A percentile compares a stretch with the other conserved stretches of the same genome.
Conservation (phyloP, 495 filamentous ascomycete species). For the Pseudomonodictys pantanalensis region DNA sequence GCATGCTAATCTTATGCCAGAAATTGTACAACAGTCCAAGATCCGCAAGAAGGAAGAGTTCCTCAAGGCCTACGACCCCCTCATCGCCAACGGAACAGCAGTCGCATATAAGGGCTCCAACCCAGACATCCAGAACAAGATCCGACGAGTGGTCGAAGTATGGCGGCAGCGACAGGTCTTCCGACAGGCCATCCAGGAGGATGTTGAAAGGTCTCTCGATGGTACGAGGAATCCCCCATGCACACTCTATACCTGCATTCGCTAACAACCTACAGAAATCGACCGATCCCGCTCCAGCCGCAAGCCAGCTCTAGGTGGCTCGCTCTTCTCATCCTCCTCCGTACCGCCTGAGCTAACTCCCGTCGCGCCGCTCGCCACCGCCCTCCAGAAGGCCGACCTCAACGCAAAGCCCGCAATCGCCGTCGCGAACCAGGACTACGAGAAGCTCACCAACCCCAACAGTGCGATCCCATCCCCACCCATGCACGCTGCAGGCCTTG, state of each 20-base stretch:
- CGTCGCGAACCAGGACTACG: slow-evolving; percentile 73
- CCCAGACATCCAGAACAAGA: slow-evolving; percentile 78
- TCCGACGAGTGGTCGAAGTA: slow-evolving; percentile 86
- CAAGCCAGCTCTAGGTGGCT: slow-evolving; percentile 67
- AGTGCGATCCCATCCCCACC: slow-evolving; percentile 69
- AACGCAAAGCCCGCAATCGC: slow-evolving; percentile 59
- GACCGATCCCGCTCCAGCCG: slow-evolving; percentile 68
- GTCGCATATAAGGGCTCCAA: slow-evolving; percentile 82
- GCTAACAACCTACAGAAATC: slow-evolving; percentile 57
- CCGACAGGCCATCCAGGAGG: slow-evolving; percentile 68
- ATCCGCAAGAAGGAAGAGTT: slow-evolving; percentile 89
- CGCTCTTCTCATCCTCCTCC: slow-evolving; percentile 57
- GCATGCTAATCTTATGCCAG: slow-evolving; percentile 47
- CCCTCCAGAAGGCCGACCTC: slow-evolving; percentile 65
- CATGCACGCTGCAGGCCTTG: slow-evolving; percentile 87
- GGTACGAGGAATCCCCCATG: slow-evolving; percentile 49
- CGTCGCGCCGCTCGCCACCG: slow-evolving; percentile 67
- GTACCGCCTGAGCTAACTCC: slow-evolving; percentile 75
- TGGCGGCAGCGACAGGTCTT: slow-evolving; percentile 91
- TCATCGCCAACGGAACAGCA: slow-evolving; percentile 82
- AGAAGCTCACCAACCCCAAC: slow-evolving; percentile 70
- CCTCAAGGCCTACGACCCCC: slow-evolving; percentile 78
- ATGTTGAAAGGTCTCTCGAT: slow-evolving; percentile 72
- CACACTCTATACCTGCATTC: background rate
- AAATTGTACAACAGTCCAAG: slow-evolving; percentile 93